Percentiles rank a stretch among this genome's conserved stretches.
Evolutionary conservation across 2,329 filamentous ascomycete genomes (phyloP).

Genomic region (Colletotrichum cuscutae): DNA sequence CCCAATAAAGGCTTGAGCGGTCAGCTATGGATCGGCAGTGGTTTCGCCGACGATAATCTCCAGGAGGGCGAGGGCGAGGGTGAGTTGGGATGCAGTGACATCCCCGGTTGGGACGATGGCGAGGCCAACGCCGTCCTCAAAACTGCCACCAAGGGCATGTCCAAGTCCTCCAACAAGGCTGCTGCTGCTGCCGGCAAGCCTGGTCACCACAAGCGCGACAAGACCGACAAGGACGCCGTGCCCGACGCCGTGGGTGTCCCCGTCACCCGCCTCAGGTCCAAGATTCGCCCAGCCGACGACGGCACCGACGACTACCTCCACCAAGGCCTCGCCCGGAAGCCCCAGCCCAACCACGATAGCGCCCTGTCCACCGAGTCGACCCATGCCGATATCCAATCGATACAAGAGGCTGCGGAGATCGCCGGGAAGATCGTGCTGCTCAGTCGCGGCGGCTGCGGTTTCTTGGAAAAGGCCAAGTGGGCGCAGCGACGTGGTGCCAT

Average conservation of each 20-base stretch:
- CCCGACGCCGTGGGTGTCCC: conserved; percentile 41
- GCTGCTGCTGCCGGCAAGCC: conserved; percentile 41
- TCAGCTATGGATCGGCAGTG: conserved; percentile 92
- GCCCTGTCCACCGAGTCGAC: conserved; percentile 48
- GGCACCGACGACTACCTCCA: conserved; percentile 89
- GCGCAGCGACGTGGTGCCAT: conserved; percentile 89
- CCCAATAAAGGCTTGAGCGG: conserved; percentile 83
- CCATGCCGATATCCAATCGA: conserved; percentile 86
- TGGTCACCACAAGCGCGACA: conserved; percentile 49
- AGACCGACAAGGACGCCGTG: conserved; percentile 43
- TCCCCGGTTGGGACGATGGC: conserved; percentile 84
- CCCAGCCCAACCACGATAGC: conserved; percentile 47
- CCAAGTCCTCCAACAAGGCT: conserved; percentile 40
- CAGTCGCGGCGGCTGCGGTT: conserved; percentile 93
- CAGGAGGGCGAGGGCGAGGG: conserved; percentile 75
- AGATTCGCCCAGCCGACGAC: conserved; percentile 56
- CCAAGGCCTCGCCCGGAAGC: conserved; percentile 52
- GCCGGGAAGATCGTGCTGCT: conserved; percentile 91
- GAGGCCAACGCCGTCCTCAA: conserved; percentile 58
- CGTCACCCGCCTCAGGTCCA: conserved; percentile 40
- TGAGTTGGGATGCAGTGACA: conserved; percentile 94
- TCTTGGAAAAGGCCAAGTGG: conserved; percentile 98
- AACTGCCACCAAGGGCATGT: conserved; percentile 45
- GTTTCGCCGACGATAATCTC: conserved; percentile 84
- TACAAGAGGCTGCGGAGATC: conserved; percentile 90